Evolutionary conservation across 257 asterid species (phyloP).

Genomic region (Eustoma russellianum): DNA sequence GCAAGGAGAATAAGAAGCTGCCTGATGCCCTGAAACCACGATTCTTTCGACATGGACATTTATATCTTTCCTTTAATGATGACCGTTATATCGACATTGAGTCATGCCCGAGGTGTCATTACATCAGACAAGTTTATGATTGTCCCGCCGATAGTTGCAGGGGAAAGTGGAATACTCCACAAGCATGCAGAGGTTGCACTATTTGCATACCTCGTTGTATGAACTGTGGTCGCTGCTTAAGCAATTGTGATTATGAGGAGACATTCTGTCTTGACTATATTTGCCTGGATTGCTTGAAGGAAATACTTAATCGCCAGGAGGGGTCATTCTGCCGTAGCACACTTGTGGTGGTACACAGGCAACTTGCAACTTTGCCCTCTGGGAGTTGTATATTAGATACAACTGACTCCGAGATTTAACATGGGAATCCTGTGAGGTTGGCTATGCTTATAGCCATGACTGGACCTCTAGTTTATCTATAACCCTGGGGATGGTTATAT

Average conservation of each 20-base stretch:
- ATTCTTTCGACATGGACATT: slow-evolving; percentile 26
- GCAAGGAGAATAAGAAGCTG: slow-evolving; percentile 25
- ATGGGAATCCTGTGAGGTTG: not conserved
- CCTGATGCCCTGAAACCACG: slow-evolving; percentile 29
- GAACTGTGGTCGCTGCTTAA: slow-evolving; percentile 66
- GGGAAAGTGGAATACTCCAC: slow-evolving; percentile 19
- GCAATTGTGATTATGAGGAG: slow-evolving; percentile 47
- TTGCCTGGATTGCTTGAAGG: slow-evolving; percentile 40
- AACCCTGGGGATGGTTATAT: no score
- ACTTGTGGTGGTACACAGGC: slow-evolving; percentile 17
- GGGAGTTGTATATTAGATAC: slow-evolving; percentile 12
- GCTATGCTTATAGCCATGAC: no score
- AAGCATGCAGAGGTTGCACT: slow-evolving; percentile 58
- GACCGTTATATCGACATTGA: slow-evolving; percentile 66
- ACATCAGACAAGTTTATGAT: slow-evolving; percentile 53
- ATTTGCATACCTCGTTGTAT: slow-evolving; percentile 61
- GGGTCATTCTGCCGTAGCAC: slow-evolving; percentile 14
- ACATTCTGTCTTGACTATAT: slow-evolving; percentile 32
- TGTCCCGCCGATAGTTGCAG: slow-evolving; percentile 61
- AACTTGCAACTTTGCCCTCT: slow-evolving; percentile 33
- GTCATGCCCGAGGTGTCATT: slow-evolving; percentile 59
- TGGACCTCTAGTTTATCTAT: no score
- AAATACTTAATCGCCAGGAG: slow-evolving; percentile 23
- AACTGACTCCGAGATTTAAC: slow-evolving; percentile 1
- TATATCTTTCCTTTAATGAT: slow-evolving; percentile 51